phyloP scores from a whole-genome alignment of 805 yeast genomes.

The Candida manassasensis region DNA sequence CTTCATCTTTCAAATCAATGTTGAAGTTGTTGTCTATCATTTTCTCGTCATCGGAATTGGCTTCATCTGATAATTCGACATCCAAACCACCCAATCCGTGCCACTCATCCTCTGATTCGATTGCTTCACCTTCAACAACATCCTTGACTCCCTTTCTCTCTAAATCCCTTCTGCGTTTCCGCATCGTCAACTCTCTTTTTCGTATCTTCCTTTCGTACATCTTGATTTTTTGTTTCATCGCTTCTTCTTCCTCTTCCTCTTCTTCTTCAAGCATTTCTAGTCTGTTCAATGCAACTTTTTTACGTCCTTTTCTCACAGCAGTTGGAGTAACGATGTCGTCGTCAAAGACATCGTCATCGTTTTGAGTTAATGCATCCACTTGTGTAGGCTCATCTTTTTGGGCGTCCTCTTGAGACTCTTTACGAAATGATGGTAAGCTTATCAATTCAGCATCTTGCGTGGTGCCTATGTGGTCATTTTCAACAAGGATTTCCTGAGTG shows the following conservation, averaged over 20 bases:
- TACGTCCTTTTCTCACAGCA: conserved; percentile 20
- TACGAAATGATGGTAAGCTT: conserved; percentile 4
- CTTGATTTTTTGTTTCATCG: conserved; percentile 26
- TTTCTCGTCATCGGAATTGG: conserved; percentile 70
- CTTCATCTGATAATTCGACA: conserved; percentile 50
- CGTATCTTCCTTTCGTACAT: conserved; percentile 35
- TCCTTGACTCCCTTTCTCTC: conserved; percentile 54
- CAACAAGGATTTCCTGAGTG: conserved; percentile 1
- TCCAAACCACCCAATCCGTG: conserved; percentile 74
- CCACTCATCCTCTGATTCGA: conserved; percentile 88
- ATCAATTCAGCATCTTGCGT: not conserved
- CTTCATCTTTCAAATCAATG: conserved; percentile 52
- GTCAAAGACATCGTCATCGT: conserved; percentile 9
- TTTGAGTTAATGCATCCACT: conserved; percentile 1
- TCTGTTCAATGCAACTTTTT: conserved; percentile 6
- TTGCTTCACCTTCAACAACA: conserved; percentile 78
- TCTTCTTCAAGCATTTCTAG: conserved; percentile 19
- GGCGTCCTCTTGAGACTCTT: not conserved
- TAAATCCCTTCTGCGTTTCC: conserved; percentile 44
- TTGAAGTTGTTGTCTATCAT: conserved; percentile 71
- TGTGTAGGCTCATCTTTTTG: conserved; percentile 7
- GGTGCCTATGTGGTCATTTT: not conserved
- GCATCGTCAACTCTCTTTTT: conserved; percentile 27
- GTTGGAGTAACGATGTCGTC: conserved; percentile 26
- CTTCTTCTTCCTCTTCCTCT: conserved; percentile 21